These are phyloP conservation scores for Phytophthora niederhauseri DNA, from an alignment of 352 stramenopile species.

Conservation along the genomic window DNA sequence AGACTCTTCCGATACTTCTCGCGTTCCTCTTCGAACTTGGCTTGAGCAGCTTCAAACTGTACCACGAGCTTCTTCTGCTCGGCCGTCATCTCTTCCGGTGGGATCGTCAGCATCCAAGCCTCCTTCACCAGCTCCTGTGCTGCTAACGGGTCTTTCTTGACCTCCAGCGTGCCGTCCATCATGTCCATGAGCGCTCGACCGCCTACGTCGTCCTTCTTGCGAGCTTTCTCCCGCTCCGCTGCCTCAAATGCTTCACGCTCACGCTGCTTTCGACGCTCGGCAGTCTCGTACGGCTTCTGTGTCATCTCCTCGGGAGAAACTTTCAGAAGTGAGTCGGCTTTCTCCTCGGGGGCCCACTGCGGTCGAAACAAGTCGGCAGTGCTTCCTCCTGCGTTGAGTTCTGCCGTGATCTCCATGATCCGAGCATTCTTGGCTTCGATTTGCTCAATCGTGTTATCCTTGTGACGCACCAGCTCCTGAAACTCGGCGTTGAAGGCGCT, in stretches of 20 bases:
- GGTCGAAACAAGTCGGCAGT: constrained; percentile 54
- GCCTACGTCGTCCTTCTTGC: constrained; percentile 84
- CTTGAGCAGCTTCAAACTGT: constrained; percentile 67
- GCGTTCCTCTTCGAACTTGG: constrained; percentile 86
- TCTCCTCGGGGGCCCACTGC: constrained; percentile 62
- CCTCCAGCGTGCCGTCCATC: constrained; percentile 95
- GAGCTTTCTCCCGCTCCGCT: constrained; percentile 36
- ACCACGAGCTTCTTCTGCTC: constrained; percentile 79
- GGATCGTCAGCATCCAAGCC: constrained; percentile 88
- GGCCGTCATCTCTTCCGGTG: constrained; percentile 76
- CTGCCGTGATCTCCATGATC: constrained; percentile 86
- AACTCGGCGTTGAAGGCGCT: constrained; percentile 90
- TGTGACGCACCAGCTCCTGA: constrained; percentile 68
- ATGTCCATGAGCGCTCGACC: constrained; percentile 89
- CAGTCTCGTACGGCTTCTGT: constrained; percentile 83
- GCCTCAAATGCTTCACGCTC: constrained; percentile 38
- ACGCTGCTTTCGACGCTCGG: constrained; percentile 58
- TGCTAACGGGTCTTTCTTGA: constrained; percentile 82
- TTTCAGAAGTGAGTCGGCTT: constrained; percentile 68
- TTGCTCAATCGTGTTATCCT: constrained; percentile 83
- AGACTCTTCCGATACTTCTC: constrained; percentile 92
- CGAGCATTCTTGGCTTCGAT: constrained; percentile 91
- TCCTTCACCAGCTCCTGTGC: constrained; percentile 75
- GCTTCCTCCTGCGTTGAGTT: constrained; percentile 45
- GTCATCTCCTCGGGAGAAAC: constrained; percentile 83